Percentiles rank a stretch among this genome's conserved stretches.
Conservation (phyloP, 1,284 basidiomycete species). For the Cutaneotrichosporon sp. region DNA sequence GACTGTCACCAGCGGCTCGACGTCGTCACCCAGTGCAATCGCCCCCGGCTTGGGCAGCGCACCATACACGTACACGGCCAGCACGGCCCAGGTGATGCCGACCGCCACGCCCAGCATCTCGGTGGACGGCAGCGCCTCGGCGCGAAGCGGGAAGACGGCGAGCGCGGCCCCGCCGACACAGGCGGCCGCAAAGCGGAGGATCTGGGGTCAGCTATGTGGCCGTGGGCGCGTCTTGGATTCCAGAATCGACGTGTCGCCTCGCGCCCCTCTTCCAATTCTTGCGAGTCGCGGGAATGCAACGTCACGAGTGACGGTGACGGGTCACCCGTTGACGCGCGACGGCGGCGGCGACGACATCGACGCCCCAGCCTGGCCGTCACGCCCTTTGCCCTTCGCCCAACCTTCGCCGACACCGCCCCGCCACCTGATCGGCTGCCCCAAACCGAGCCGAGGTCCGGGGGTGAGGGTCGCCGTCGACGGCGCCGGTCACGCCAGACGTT, state of each 20-base stretch:
- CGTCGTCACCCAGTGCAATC: not conserved
- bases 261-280: not conserved
- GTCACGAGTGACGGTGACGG: not conserved
- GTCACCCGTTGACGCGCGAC: not conserved
- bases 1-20: conserved; percentile 4
- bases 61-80: conserved; percentile 29
- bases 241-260: too few relatives aligned
- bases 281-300: not conserved
- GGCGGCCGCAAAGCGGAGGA: conserved; percentile 24
- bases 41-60: conserved; percentile 18
- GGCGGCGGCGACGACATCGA: not conserved
- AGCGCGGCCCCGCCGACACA: conserved; percentile 28
- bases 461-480: too few relatives aligned
- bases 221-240: not conserved
- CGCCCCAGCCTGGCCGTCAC: too few relatives aligned
- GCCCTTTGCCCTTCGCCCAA: not conserved
- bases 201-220: not conserved
- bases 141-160: conserved; percentile 32
- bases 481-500: too few relatives aligned
- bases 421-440: not conserved
- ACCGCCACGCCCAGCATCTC: conserved; percentile 29
- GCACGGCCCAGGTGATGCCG: conserved; percentile 30
- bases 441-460: too few relatives aligned
- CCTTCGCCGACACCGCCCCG: not conserved
- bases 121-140: conserved; percentile 19